Base-by-base conservation (phyloP, 148 eudicot species). In the Chenopodium suecicum region DNA sequence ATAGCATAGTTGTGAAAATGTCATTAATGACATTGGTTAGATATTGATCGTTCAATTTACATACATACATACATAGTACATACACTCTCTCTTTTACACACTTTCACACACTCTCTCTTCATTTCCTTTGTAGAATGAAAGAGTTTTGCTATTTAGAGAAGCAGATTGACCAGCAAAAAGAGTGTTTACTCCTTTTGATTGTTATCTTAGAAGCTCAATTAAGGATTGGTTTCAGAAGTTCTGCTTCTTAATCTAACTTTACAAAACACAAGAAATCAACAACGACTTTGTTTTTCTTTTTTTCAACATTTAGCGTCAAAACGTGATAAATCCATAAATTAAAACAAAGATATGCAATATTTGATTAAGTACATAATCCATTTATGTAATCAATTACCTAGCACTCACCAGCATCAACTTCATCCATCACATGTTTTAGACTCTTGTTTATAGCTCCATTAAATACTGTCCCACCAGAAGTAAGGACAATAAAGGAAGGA, bases 371-470 rank as follows among this genome's bases (percentile, higher is more conserved):
- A 63, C 72, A 64, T 63, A 19, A 16, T 11, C 31, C 54, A 68
- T 50, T 14, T 63, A 60, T 7, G 8, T 62, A 70, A 48, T 50
- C 10, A 71, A 44, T 71, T 37, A 37, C 29, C 27, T 66, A 37
- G 20, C 76, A 70, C 87, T 83, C 83, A 96, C 99, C 94, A 83
- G 95, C 91, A 89, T 94, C 97, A 83, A 92, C 90, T 73, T 87
- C 81, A 82, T 91, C 98, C 94, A 90, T 89, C 44, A 87, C 84
- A 47, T 81, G 32, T 34, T 66, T 83, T 74, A 87, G 88, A 82
- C 91, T 81, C 23, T 84, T 86, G 80, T 87, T 83, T 74, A 87
- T 88, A 83, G 82, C 86, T 84, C 99, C 99, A 71, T 63, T 32
- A 83, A 88, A 87, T 69, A 96, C 56, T 74, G 81, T 88, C 71